Percentiles rank a stretch among this genome's conserved stretches.
These are phyloP conservation scores for Aspergillus pseudoviridinutans DNA, from an alignment of 2,329 filamentous ascomycete species.

Conservation along the genomic window DNA sequence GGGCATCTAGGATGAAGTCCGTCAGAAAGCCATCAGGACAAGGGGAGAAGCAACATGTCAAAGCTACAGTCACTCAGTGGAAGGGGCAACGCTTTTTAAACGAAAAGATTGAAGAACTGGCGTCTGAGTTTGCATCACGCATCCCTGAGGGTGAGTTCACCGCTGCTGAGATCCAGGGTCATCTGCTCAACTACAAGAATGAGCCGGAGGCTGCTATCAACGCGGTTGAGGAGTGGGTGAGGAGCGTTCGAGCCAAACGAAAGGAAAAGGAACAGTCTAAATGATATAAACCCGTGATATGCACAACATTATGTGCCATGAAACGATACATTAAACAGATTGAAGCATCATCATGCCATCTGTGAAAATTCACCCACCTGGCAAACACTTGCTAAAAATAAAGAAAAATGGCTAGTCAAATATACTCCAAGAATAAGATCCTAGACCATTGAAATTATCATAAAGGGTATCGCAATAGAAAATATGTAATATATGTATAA, in stretches of 20 bases:
- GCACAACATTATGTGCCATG: too few relatives aligned
- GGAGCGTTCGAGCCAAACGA: conserved; percentile 22
- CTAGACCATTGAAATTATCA: too few relatives aligned
- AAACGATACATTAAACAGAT: background rate
- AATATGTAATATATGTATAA: background rate
- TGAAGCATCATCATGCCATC: too few relatives aligned
- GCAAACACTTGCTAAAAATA: too few relatives aligned
- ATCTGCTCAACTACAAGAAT: conserved; percentile 35
- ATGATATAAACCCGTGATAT: too few relatives aligned
- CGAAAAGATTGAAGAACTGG: conserved; percentile 20
- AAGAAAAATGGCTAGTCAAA: too few relatives aligned
- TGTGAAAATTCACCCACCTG: too few relatives aligned
- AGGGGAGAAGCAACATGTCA: background rate
- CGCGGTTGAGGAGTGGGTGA: conserved; percentile 29
- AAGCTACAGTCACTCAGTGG: background rate
- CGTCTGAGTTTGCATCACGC: conserved; percentile 27
- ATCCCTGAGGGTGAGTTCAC: conserved; percentile 35
- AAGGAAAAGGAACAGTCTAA: conserved; percentile 9
- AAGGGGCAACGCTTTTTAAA: conserved; percentile 10
- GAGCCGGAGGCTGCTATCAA: conserved; percentile 29
- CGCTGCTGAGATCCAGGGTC: conserved; percentile 41
- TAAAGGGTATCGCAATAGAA: too few relatives aligned
- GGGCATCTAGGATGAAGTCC: background rate
- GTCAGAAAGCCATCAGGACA: background rate
- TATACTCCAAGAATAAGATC: too few relatives aligned